Base-by-base conservation (phyloP, 805 yeast species). In the Cyberlindnera saturnus region DNA sequence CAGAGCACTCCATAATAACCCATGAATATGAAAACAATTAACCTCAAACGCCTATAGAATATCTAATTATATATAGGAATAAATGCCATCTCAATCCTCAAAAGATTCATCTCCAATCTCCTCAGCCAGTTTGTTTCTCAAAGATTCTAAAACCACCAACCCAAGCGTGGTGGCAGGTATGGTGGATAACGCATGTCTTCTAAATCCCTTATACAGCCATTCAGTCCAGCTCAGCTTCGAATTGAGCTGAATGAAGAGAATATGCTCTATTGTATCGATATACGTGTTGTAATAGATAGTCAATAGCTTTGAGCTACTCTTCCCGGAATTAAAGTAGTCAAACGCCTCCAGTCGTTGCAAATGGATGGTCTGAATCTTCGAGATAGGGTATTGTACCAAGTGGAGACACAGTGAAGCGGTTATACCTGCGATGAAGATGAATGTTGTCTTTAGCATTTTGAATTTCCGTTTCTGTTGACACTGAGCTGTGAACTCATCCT, bases 161-260 rank as follows among this genome's bases (percentile, higher is more conserved):
- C 96, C 96, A 34, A 88, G 76, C 34, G 95, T 84, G 1, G 96
- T 86, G 2, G 96, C 87, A 1, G 98, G 98, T 36, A 90, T 77
- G 1, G 86, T 79, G 0, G 87, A 74, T 38, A 86, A 56, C 0
- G 95, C 83, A 47, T 82, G 83, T 44, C 82, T 67, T 6, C 73
- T 67, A 57, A 86, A 87, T 0, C 97, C 97, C 49, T 79, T 81
- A 57, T 89, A 91, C 9, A 81, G 72, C 77, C 90, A 80, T 20
- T 72, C 72, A 32, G 73, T 57, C 81, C 87, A 81, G 2, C 78
- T 64, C 28, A 73, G 59, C 26, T 70, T 70, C 4, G 86, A 74
- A 43, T 77, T 80, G 15, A 66, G 63, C 52, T 77, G 75, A 50
- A 81, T 70, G 44, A 73, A 66, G 33, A 71, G 52, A 29, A 82